Base-by-base conservation (phyloP, 208 protist genomes). In the Crithidia bombi region DNA sequence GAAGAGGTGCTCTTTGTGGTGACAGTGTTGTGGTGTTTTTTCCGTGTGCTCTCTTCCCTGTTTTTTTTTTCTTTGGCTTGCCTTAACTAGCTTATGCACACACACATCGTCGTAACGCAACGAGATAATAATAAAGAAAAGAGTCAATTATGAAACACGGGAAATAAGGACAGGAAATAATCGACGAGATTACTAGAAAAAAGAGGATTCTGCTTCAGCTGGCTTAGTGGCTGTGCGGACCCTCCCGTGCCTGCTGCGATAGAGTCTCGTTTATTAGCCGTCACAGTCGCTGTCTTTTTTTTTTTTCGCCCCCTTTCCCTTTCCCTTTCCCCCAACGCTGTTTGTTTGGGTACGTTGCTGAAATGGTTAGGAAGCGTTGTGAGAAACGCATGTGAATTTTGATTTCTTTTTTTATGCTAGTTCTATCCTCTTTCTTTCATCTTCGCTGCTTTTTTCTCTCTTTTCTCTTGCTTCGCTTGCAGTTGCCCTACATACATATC, bases 241-340 rank as follows among this genome's bases (percentile, higher is more conserved):
- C n/a, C n/a, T n/a, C n/a, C n/a, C n/a, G n/a, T n/a, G n/a, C n/a
- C n/a, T n/a, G n/a, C n/a, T n/a, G n/a, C n/a, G n/a, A n/a, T 47
- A n/a, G 43, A 23, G 11, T 5, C 15, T 5, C 11, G 4, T 30
- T 12, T 36, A 5, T 5, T 3, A 56, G 17, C 17, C 21, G 14
- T 30, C 23, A 32, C 30, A 19, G 5, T 76, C 19, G 19, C n/a
- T 65, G 5, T 32, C 44, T 64, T 75, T 67, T 58, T 44, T 63
- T 57, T 44, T 49, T 21, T 36, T 61, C 36, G 15, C 55, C 49
- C n/a, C 26, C 10, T 38, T 41, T 23, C 30, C 32, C 26, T 25
- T 23, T 21, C n/a, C 9, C 30, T 6, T 14, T 41, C 14, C 14
- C 15, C 43, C 17, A 52, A 38, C 25, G 19, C 6, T 11, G 5